These are phyloP conservation scores for Zhuliangozyma parablackwelliae DNA, from an alignment of 1,139 yeast species.

Conservation along the genomic window DNA sequence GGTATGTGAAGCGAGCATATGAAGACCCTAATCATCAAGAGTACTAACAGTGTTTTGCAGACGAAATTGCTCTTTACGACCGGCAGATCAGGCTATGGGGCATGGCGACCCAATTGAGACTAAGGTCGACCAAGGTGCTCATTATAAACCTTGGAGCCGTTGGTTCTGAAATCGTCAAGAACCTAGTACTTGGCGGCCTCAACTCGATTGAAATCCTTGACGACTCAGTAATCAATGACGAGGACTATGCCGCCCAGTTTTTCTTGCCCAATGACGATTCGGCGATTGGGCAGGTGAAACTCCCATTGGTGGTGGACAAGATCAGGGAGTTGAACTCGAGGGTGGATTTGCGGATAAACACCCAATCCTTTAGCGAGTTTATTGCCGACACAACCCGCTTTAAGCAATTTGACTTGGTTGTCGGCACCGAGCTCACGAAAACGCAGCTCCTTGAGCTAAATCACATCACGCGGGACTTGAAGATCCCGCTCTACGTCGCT, in stretches of 20 bases:
- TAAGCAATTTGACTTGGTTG: conserved; percentile 61
- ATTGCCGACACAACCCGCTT: conserved; percentile 34
- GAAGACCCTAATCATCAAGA: no score
- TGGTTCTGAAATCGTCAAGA: conserved; percentile 79
- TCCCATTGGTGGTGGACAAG: conserved; percentile 49
- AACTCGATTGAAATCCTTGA: conserved; percentile 75
- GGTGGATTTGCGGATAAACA: conserved; percentile 51
- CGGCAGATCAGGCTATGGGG: conserved; percentile 98
- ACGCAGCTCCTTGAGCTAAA: conserved; percentile 45
- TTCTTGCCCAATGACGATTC: conserved; percentile 56
- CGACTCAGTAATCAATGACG: conserved; percentile 46
- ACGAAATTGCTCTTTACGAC: conserved; percentile 89
- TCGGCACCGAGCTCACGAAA: conserved; percentile 64
- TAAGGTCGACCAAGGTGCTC: conserved; percentile 70
- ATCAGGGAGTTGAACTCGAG: conserved; percentile 75
- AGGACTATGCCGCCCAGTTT: conserved; percentile 75
- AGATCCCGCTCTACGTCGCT: conserved; percentile 64
- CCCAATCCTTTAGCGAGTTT: conserved; percentile 23
- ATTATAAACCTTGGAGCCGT: conserved; percentile 66
- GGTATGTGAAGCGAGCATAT: no score
- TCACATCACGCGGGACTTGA: conserved; percentile 46
- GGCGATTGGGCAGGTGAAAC: conserved; percentile 47
- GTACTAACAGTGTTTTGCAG: conserved; percentile 21
- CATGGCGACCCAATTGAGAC: conserved; percentile 79
- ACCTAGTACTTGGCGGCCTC: conserved; percentile 83